These are phyloP conservation scores for Ceratonia siliqua DNA, from an alignment of 306 rosid species.

Conservation along the genomic window DNA sequence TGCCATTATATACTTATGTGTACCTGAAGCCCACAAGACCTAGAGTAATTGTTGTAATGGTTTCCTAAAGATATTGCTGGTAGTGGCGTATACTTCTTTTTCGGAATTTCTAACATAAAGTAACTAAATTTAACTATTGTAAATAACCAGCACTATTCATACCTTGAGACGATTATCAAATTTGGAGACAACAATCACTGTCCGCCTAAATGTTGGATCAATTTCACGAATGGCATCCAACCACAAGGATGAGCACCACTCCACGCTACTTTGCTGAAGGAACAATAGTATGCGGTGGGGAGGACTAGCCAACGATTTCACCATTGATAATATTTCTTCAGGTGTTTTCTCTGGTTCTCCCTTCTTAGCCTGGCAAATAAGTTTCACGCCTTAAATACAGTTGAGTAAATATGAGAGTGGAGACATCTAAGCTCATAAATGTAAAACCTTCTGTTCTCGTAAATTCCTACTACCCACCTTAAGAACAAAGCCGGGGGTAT, in stretches of 20 bases:
- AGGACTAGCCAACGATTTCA: slow-evolving; percentile 88
- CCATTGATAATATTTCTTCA: slow-evolving; percentile 93
- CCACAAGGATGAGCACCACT: slow-evolving; percentile 98
- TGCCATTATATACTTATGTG: not conserved
- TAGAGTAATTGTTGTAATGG: not conserved
- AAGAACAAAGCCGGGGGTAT: slow-evolving; percentile 98
- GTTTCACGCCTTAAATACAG: not conserved
- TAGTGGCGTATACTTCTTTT: not conserved
- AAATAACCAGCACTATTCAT: not conserved
- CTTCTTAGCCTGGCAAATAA: slow-evolving; percentile 76
- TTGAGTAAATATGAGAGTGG: not conserved
- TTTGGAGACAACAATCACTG: slow-evolving; percentile 87
- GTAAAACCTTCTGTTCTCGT: not conserved
- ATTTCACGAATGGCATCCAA: slow-evolving; percentile 87
- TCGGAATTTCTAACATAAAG: not conserved
- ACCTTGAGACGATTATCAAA: slow-evolving; percentile 99
- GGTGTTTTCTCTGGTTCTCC: slow-evolving; percentile 96
- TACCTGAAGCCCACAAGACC: not conserved
- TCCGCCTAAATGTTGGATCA: slow-evolving; percentile 80
- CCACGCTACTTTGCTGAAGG: slow-evolving; percentile 97
- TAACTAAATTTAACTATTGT: slow-evolving; percentile 47
- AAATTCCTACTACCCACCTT: slow-evolving; percentile 51
- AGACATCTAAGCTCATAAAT: not conserved
- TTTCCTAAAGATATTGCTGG: not conserved
- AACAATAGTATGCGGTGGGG: slow-evolving; percentile 89